Evolutionary conservation across 768 basidiomycete species (phyloP).

Genomic region (Serendipita sp.): DNA sequence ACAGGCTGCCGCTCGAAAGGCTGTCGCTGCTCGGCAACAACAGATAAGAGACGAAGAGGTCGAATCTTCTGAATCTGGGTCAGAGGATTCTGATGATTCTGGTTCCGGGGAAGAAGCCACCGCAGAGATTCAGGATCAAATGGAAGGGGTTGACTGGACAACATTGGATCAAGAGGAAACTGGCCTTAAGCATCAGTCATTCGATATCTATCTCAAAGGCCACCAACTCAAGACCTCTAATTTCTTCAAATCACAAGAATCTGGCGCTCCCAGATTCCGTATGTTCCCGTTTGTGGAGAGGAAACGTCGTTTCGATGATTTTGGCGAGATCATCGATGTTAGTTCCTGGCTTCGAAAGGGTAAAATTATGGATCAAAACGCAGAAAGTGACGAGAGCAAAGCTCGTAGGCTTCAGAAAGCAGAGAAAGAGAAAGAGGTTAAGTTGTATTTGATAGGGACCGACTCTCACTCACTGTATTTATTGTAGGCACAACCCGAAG

Average conservation of each 20-base stretch:
- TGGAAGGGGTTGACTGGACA: conserved; percentile 49
- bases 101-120: conserved; percentile 49
- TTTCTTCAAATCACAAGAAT: conserved; percentile 67
- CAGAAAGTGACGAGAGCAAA: conserved; percentile 63
- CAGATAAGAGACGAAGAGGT: conserved; percentile 65
- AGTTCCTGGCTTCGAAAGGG: conserved; percentile 91
- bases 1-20: conserved; percentile 73
- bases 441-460: conserved; percentile 6
- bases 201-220: conserved; percentile 96
- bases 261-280: conserved; percentile 64
- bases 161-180: conserved; percentile 57
- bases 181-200: conserved; percentile 61
- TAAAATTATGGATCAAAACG: conserved; percentile 78
- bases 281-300: conserved; percentile 98
- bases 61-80: conserved; percentile 33
- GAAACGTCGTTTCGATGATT: conserved; percentile 82
- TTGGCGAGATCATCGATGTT: conserved; percentile 88
- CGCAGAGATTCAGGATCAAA: conserved; percentile 34
- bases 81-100: conserved; percentile 43
- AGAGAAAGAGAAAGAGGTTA: conserved; percentile 71
- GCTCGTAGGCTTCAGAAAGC: conserved; percentile 46
- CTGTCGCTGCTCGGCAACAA: conserved; percentile 63
- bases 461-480: neutral
- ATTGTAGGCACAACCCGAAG: conserved; percentile 49
- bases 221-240: conserved; percentile 73